Evolutionary conservation across 768 basidiomycete species (phyloP).

Genomic region (Lenzites betulinus): DNA sequence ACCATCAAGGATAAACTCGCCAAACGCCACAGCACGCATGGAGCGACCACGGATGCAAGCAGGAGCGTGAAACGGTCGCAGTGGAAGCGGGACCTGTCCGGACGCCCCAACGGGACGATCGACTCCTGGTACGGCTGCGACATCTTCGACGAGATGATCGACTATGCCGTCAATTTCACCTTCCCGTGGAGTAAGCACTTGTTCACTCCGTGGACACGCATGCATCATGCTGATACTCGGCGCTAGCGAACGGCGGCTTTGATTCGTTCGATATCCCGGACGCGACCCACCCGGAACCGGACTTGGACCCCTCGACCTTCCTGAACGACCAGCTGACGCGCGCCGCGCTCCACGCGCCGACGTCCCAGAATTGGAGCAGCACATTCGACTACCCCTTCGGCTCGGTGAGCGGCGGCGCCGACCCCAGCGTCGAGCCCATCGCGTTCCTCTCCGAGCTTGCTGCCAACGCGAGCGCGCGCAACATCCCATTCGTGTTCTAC

Average conservation of each 20-base stretch:
- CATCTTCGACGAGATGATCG: conserved; percentile 60
- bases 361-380: conserved; percentile 48
- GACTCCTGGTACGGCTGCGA: conserved; percentile 47
- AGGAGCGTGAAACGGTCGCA: conserved; percentile 24
- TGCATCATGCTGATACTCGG: neutral
- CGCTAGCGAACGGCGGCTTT: conserved; percentile 11
- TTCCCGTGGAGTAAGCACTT: conserved; percentile 49
- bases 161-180: conserved; percentile 72
- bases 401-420: conserved; percentile 22
- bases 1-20: conserved; percentile 4
- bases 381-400: conserved; percentile 40
- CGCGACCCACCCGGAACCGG: conserved; percentile 43
- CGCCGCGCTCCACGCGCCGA: conserved; percentile 68
- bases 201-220: neutral
- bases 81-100: conserved; percentile 53
- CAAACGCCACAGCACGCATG: neutral
- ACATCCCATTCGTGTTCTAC: conserved; percentile 55
- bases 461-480: conserved; percentile 55
- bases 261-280: conserved; percentile 26
- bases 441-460: conserved; percentile 64
- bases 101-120: conserved; percentile 52
- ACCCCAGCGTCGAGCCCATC: conserved; percentile 49
- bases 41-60: neutral
- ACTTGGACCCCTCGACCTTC: conserved; percentile 54
- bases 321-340: conserved; percentile 51